phyloP scores from a whole-genome alignment of 2,329 filamentous ascomycete species.

The Ophiostoma quercus region DNA sequence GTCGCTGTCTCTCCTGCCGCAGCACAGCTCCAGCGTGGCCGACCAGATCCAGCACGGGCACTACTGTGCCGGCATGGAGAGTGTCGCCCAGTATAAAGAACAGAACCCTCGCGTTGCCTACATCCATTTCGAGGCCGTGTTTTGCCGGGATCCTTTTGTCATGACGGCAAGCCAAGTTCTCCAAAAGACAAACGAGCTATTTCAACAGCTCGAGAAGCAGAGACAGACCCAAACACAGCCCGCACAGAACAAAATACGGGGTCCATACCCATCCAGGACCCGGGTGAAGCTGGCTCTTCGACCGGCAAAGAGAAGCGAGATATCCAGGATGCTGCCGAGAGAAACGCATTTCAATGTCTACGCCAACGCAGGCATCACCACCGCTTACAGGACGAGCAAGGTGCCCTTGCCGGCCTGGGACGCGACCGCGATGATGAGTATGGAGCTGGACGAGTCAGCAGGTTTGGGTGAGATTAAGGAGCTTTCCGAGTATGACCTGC shows the following conservation, averaged over 20 bases:
- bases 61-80: too few relatives aligned
- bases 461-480: not conserved
- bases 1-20: too few relatives aligned
- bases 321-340: constrained; percentile 18
- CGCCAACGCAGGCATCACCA: constrained; percentile 17
- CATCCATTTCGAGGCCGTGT: too few relatives aligned
- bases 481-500: not conserved
- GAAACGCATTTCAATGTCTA: constrained; percentile 20
- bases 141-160: too few relatives aligned
- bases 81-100: too few relatives aligned
- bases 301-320: constrained; percentile 14
- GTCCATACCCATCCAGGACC: too few relatives aligned
- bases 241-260: not conserved
- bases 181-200: too few relatives aligned
- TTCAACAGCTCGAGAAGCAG: not conserved
- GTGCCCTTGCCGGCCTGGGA: not conserved
- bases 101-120: too few relatives aligned
- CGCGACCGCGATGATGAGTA: not conserved
- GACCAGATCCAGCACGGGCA: too few relatives aligned
- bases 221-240: not conserved
- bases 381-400: not conserved
- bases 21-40: too few relatives aligned
- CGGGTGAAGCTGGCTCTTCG: not conserved
- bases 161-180: too few relatives aligned
- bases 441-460: not conserved